Percentiles rank a stretch among this genome's conserved stretches.
Conservation (phyloP, 2,329 filamentous ascomycete species). For the Colletotrichum simmondsii region DNA sequence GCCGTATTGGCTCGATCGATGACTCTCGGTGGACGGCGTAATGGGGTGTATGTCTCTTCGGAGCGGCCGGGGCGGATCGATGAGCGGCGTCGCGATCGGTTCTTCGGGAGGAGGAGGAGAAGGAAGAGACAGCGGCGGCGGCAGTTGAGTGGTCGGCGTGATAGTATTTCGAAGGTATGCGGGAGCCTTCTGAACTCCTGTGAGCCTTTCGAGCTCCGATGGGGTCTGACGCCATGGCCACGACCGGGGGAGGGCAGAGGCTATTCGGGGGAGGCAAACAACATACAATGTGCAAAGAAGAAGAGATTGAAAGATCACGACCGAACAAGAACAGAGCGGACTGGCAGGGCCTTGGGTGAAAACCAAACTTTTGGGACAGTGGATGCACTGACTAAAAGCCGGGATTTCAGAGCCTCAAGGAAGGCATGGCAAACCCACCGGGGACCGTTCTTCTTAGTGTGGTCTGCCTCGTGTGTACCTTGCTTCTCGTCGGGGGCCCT, state of each 20-base stretch:
- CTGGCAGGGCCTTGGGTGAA: constrained; percentile 9
- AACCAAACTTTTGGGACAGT: constrained; percentile 32
- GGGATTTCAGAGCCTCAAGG: constrained; percentile 32
- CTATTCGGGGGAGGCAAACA: constrained; percentile 21
- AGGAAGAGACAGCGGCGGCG: constrained; percentile 3
- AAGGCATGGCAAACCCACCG: constrained; percentile 33
- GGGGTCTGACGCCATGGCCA: constrained; percentile 35
- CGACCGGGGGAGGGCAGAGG: constrained; percentile 17
- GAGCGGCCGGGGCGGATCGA: constrained; percentile 35
- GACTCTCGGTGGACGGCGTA: constrained; percentile 34
- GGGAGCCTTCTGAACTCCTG: constrained; percentile 37
- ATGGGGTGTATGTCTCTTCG: constrained; percentile 33
- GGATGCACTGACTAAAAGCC: constrained; percentile 35
- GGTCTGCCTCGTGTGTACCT: constrained; percentile 12
- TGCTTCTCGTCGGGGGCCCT: background rate
- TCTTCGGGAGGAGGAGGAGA: constrained; percentile 28
- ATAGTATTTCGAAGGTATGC: constrained; percentile 27
- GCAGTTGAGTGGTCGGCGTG: constrained; percentile 11
- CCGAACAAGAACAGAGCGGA: background rate
- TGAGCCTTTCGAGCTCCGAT: constrained; percentile 36
- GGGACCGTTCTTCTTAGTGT: constrained; percentile 26
- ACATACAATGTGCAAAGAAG: constrained; percentile 13
- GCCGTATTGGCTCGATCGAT: constrained; percentile 35
- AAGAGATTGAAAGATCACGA: background rate
- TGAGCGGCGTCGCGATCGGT: constrained; percentile 34